phyloP scores from a whole-genome alignment of 2,329 filamentous ascomycete genomes.

The Penicillium sp. region DNA sequence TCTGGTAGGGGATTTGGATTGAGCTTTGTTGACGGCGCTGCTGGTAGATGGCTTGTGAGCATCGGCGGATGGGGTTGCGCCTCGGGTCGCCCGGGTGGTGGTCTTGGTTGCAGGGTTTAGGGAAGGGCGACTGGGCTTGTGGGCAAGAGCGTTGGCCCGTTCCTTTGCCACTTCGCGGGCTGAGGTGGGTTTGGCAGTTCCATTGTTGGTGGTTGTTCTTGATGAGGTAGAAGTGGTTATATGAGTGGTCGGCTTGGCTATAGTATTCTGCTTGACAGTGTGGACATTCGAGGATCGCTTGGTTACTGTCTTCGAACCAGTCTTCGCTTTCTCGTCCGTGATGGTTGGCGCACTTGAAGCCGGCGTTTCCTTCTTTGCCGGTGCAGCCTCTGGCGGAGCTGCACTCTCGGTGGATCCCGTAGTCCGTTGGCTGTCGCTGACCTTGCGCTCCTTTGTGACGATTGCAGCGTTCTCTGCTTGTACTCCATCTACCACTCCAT shows the following conservation, averaged over 20 bases:
- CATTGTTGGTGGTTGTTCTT: constrained; percentile 31
- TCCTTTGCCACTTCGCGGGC: constrained; percentile 41
- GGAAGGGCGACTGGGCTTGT: constrained; percentile 42
- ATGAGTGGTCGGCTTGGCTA: constrained; percentile 29
- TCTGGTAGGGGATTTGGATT: constrained; percentile 49
- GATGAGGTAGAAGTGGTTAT: constrained; percentile 30
- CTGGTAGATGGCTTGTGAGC: constrained; percentile 32
- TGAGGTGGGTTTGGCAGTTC: constrained; percentile 33
- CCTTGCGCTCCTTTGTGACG: constrained; percentile 13
- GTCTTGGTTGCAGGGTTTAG: constrained; percentile 40
- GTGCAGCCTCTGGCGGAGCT: constrained; percentile 19
- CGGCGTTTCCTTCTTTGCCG: constrained; percentile 29
- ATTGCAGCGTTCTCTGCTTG: constrained; percentile 14
- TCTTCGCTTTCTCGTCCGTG: constrained; percentile 28
- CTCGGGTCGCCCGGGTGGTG: constrained; percentile 34
- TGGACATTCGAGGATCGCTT: constrained; percentile 44
- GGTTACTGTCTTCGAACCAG: constrained; percentile 32
- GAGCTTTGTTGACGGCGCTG: constrained; percentile 35
- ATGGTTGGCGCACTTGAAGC: constrained; percentile 14
- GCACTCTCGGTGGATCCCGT: constrained; percentile 14
- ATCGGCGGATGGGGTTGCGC: constrained; percentile 41
- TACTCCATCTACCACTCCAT: constrained; percentile 22
- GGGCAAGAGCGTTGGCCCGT: constrained; percentile 33
- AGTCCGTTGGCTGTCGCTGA: constrained; percentile 22
- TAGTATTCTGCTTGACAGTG: constrained; percentile 33